Evolutionary conservation across 2,329 filamentous ascomycete species (phyloP).

Genomic region (Venturiaceae sp.): DNA sequence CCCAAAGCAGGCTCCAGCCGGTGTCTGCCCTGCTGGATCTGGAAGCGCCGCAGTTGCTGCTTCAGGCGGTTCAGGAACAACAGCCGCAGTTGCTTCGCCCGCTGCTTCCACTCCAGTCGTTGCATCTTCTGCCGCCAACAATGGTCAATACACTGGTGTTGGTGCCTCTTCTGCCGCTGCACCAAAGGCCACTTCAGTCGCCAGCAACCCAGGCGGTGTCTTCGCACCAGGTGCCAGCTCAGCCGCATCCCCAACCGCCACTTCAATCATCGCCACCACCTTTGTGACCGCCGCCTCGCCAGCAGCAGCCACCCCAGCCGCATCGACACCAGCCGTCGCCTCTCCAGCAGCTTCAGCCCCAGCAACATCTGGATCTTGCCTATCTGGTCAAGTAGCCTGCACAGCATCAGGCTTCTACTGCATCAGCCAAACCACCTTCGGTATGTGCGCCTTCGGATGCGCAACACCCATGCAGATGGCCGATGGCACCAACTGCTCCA

Average conservation of each 20-base stretch:
- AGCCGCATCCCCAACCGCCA: neutral
- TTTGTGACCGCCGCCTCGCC: neutral
- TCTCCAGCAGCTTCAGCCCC: neutral
- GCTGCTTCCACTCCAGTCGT: neutral
- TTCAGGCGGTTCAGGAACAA: neutral
- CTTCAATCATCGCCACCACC: conserved; percentile 2
- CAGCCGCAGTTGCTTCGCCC: neutral
- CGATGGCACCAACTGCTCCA: conserved; percentile 8
- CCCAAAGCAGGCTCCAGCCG: conserved; percentile 24
- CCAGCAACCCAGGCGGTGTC: conserved; percentile 14
- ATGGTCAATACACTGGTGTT: conserved; percentile 8
- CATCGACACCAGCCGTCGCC: neutral
- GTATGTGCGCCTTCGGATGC: conserved; percentile 9
- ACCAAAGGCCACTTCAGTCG: conserved; percentile 6
- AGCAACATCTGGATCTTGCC: conserved; percentile 2
- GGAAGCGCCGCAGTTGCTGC: neutral
- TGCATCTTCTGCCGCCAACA: conserved; percentile 10
- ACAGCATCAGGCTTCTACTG: conserved; percentile 10
- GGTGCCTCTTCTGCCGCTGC: conserved; percentile 8
- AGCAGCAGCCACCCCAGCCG: neutral
- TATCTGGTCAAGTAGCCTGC: conserved; percentile 5
- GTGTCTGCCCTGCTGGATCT: neutral
- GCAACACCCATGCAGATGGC: conserved; percentile 7
- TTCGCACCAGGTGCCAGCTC: conserved; percentile 19
- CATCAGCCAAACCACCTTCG: conserved; percentile 4